Percentiles rank a stretch among this genome's conserved stretches.
phyloP scores from a whole-genome alignment of 768 basidiomycete genomes.

The Mycena floridula region DNA sequence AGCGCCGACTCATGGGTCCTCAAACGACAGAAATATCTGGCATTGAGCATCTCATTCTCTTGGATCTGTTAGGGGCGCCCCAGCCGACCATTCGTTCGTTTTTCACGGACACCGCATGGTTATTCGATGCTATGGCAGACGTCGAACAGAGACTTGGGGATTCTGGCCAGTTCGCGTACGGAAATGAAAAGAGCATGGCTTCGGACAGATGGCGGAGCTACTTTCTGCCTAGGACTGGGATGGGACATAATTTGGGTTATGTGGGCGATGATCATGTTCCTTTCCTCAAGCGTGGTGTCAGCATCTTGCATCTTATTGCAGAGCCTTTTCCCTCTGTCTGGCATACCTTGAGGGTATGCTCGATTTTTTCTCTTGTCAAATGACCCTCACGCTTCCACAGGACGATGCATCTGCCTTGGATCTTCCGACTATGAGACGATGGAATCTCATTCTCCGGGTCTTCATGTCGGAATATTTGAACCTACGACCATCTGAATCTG shows the following conservation, averaged over 20 bases:
- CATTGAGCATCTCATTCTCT: slow-evolving; percentile 87
- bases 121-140: slow-evolving; percentile 71
- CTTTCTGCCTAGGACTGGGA: slow-evolving; percentile 47
- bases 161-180: slow-evolving; percentile 53
- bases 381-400: slow-evolving; percentile 29
- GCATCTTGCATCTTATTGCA: slow-evolving; percentile 84
- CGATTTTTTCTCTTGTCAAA: background rate
- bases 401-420: slow-evolving; percentile 88
- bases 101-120: slow-evolving; percentile 87
- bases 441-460: slow-evolving; percentile 84
- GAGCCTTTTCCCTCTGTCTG: slow-evolving; percentile 87
- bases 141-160: slow-evolving; percentile 69
- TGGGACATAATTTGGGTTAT: slow-evolving; percentile 39
- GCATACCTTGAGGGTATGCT: slow-evolving; percentile 73
- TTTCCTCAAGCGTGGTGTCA: slow-evolving; percentile 79
- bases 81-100: slow-evolving; percentile 74
- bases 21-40: slow-evolving; percentile 61
- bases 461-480: slow-evolving; percentile 90
- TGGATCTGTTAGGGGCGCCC: slow-evolving; percentile 84
- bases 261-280: slow-evolving; percentile 95
- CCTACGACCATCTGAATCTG: slow-evolving; percentile 34
- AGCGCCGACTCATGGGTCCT: slow-evolving; percentile 51
- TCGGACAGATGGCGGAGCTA: slow-evolving; percentile 55
- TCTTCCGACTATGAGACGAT: slow-evolving; percentile 76
- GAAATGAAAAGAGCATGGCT: slow-evolving; percentile 36